Percentiles rank a stretch among this genome's conserved stretches.
Conservation (phyloP, 1,139 yeast genomes). For the Cylindricascospora bacillispora region DNA sequence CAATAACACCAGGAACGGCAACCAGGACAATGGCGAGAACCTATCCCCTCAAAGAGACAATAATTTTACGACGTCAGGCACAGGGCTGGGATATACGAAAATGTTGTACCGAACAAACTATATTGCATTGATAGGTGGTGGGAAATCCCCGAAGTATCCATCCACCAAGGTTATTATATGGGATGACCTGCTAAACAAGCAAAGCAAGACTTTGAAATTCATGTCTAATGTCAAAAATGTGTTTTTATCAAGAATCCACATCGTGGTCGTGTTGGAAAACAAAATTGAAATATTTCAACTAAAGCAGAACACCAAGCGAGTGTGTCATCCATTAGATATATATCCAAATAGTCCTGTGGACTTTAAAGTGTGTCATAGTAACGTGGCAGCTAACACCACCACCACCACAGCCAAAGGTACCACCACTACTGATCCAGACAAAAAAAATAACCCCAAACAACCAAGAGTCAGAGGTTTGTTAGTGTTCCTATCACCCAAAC, state of each 20-base stretch:
- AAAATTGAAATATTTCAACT: constrained; percentile 69
- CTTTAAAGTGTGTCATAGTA: constrained; percentile 15
- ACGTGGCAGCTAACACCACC: constrained; percentile 3
- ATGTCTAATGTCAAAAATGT: constrained; percentile 63
- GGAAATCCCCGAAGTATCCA: constrained; percentile 63
- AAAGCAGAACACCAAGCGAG: constrained; percentile 60
- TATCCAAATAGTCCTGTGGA: constrained; percentile 16
- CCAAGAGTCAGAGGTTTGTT: constrained; percentile 12
- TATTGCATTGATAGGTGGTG: constrained; percentile 83
- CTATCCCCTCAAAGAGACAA: constrained; percentile 11
- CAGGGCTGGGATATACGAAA: constrained; percentile 60
- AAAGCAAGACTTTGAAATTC: constrained; percentile 65
- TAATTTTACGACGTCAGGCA: constrained; percentile 8
- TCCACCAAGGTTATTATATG: constrained; percentile 69
- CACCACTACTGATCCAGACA: too few relatives aligned
- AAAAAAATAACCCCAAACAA: constrained; percentile 3
- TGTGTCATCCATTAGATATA: constrained; percentile 39
- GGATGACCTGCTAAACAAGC: constrained; percentile 78
- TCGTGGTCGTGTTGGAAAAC: constrained; percentile 56
- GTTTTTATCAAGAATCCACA: constrained; percentile 58
- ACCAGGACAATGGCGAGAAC: too few relatives aligned
- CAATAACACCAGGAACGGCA: too few relatives aligned
- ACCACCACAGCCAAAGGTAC: constrained; percentile 1
- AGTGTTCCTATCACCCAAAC: constrained; percentile 17
- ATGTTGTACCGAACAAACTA: constrained; percentile 89